A percentile compares a stretch with the other conserved stretches of the same genome.
Conservation (phyloP, 371 early-diverging fungal species). For the Mortierella sp. region DNA sequence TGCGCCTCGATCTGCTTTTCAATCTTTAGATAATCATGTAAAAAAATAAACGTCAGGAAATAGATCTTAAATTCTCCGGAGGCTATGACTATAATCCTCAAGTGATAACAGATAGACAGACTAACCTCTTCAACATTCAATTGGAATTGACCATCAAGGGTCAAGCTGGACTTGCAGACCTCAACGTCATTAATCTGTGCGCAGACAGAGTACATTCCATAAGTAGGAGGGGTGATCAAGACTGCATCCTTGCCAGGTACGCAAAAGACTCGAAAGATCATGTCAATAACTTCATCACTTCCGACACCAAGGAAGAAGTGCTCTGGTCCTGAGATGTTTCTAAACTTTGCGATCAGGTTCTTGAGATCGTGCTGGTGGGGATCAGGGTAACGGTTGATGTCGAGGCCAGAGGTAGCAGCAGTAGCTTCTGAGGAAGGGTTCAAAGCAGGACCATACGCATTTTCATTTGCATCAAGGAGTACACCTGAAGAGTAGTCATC, state of each 20-base stretch:
- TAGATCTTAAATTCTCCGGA: neutral
- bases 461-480: constrained; percentile 98
- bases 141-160: constrained; percentile 84
- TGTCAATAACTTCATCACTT: constrained; percentile 95
- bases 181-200: constrained; percentile 95
- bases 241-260: constrained; percentile 92
- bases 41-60: constrained; percentile 13
- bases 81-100: too few relatives aligned
- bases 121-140: constrained; percentile 80
- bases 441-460: constrained; percentile 88
- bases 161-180: constrained; percentile 85
- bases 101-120: neutral
- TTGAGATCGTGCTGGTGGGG: constrained; percentile 91
- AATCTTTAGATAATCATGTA: constrained; percentile 62
- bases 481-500: constrained; percentile 95
- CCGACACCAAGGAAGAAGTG: constrained; percentile 96
- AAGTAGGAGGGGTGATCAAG: constrained; percentile 96
- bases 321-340: constrained; percentile 72
- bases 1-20: constrained; percentile 70
- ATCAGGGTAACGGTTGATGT: constrained; percentile 96
- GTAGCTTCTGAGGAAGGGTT: constrained; percentile 40
- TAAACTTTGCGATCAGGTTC: constrained; percentile 75
- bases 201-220: constrained; percentile 97
- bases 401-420: constrained; percentile 49
- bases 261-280: constrained; percentile 92